Evolutionary conservation across 2,329 filamentous ascomycete genomes (phyloP), one percentile per base, ranked within the genome.

Genomic region (Monilinia vaccinii-corymbosi): DNA sequence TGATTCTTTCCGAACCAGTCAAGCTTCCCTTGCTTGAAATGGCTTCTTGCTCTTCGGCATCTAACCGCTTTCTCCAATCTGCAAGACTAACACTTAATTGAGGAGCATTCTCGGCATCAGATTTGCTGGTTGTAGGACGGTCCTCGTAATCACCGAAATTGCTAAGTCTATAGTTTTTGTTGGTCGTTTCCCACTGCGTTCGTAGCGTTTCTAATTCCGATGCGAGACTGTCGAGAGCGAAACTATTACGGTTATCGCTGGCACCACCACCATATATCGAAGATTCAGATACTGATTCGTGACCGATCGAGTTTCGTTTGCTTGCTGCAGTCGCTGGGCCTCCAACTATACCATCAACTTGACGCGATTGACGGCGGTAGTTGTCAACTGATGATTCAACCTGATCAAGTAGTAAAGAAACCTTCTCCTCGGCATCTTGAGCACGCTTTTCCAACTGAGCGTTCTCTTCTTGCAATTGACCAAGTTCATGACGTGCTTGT

Each of bases 311-410:
- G 68, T 73, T 69, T 56, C 71, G 68, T 34, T 74, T 68, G 56
- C 76, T 73, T 51, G 72, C 63, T 60, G 67, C 64, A 44, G 63
- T 67, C 31, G 65, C 68, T n/a, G 70, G 68, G 34, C 72, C 72
- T 8, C 75, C 76, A 56, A 77, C 75, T 60, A 77, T 49, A 77
- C 81, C 50, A 74, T 80, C 69, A 79, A 78, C 72, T 77, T 83
- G 62, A 44, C 86, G 81, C 67, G 83, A 86, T 61, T 82, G 91
- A 45, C 94, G 88, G 59, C 94, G 88, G 74, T 97, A 97, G 72
- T 89, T 96, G 74, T 94, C 92, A 18, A 99, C 94, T 4, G 91
- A 96, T 45, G 86, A 85, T 73, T 96, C 93, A 42, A 99, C 92
- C 71, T 97, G 93, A 72, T 97, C 91, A 14, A 99, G 84, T 53